Evolutionary conservation across 2,329 filamentous ascomycete genomes (phyloP).

Genomic region (Penicillium sp.): DNA sequence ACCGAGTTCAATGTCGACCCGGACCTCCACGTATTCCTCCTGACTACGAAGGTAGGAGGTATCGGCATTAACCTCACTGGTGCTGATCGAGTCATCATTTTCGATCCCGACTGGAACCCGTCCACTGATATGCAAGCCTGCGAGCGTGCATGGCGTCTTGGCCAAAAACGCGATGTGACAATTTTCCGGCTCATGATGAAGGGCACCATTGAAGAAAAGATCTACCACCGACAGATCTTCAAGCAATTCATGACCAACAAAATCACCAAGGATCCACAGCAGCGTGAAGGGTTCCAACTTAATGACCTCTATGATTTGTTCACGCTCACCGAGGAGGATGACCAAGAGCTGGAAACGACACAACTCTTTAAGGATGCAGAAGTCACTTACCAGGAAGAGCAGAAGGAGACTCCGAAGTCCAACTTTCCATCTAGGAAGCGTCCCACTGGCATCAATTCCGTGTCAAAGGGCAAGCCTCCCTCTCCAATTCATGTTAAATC

Average conservation of each 20-base stretch:
- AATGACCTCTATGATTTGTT: conserved; percentile 92
- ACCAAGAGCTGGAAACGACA: conserved; percentile 47
- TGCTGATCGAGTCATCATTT: conserved; percentile 94
- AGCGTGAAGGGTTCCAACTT: conserved; percentile 86
- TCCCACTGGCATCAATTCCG: neutral
- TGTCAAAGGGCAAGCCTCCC: neutral
- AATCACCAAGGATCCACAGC: conserved; percentile 89
- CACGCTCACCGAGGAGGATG: conserved; percentile 67
- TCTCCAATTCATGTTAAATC: neutral
- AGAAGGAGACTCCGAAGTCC: conserved; percentile 5
- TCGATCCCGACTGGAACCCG: conserved; percentile 98
- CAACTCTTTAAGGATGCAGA: conserved; percentile 64
- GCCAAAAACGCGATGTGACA: conserved; percentile 91
- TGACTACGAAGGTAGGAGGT: conserved; percentile 94
- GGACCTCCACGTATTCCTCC: conserved; percentile 79
- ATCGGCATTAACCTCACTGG: conserved; percentile 93
- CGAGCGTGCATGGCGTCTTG: conserved; percentile 91
- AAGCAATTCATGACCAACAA: conserved; percentile 98
- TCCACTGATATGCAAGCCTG: conserved; percentile 94
- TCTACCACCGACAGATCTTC: conserved; percentile 97
- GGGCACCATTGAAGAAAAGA: conserved; percentile 98
- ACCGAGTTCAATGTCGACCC: conserved; percentile 88
- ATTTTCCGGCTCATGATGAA: conserved; percentile 98
- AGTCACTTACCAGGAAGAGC: conserved; percentile 60
- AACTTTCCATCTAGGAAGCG: neutral